Evolutionary conservation across 495 filamentous ascomycete genomes (phyloP).

Genomic region (Aspergillus coremiiformis): DNA sequence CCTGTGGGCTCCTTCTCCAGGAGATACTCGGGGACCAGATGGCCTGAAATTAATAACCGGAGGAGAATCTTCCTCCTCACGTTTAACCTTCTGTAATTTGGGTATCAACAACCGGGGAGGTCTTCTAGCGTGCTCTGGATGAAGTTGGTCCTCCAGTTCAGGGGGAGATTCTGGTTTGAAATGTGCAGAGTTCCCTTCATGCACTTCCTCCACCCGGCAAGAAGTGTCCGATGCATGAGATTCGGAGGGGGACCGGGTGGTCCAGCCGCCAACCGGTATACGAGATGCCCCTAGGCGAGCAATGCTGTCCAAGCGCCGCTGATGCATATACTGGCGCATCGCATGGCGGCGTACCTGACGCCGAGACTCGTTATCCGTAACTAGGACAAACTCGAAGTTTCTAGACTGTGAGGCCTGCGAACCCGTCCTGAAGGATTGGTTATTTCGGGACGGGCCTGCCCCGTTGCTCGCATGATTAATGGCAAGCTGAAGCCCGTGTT

Average conservation of each 20-base stretch:
- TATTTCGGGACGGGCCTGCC: slow-evolving; percentile 2
- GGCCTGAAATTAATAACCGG: neutral
- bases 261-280: slow-evolving; percentile 17
- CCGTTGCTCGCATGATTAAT: slow-evolving; percentile 7
- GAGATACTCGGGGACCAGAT: slow-evolving; percentile 6
- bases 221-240: slow-evolving; percentile 8
- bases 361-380: slow-evolving; percentile 24
- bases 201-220: slow-evolving; percentile 9
- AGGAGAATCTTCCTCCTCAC: slow-evolving; percentile 4
- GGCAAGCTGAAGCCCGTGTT: neutral
- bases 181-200: neutral
- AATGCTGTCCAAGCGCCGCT: slow-evolving; percentile 25
- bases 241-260: slow-evolving; percentile 9
- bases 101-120: slow-evolving; percentile 5
- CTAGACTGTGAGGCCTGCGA: slow-evolving; percentile 11
- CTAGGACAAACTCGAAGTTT: slow-evolving; percentile 27
- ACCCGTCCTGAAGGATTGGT: slow-evolving; percentile 6
- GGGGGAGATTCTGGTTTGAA: neutral
- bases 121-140: slow-evolving; percentile 1
- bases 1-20: slow-evolving; percentile 7
- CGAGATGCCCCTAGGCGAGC: slow-evolving; percentile 21
- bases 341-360: slow-evolving; percentile 28
- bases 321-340: slow-evolving; percentile 28
- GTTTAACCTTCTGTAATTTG: slow-evolving; percentile 11
- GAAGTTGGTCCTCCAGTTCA: slow-evolving; percentile 4